phyloP scores from a whole-genome alignment of 2,329 filamentous ascomycete species.

The Aspergillus ochraceoroseus region DNA sequence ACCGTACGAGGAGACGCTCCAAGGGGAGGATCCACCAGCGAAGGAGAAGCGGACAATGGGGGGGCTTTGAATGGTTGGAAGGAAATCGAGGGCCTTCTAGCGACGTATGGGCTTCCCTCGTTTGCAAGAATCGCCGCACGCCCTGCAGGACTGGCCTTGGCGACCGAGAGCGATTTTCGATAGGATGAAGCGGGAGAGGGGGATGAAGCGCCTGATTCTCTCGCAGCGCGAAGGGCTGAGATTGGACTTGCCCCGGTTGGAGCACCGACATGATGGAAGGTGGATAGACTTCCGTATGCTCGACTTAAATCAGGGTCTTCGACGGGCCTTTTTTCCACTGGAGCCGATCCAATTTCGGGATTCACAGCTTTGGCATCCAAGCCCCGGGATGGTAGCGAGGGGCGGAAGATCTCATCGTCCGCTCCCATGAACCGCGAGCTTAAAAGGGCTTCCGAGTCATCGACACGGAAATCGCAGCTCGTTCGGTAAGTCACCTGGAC shows the following conservation, averaged over 20 bases:
- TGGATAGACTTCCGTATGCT: conserved; percentile 84
- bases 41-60: conserved; percentile 83
- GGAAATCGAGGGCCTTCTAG: conserved; percentile 73
- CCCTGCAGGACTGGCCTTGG: conserved; percentile 30
- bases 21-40: conserved; percentile 46
- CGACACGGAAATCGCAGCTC: conserved; percentile 84
- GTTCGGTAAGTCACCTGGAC: conserved; percentile 79
- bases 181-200: conserved; percentile 50
- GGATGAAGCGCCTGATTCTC: conserved; percentile 48
- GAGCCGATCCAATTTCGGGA: conserved; percentile 68
- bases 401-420: conserved; percentile 81
- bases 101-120: conserved; percentile 49
- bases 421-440: conserved; percentile 91
- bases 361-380: conserved; percentile 27
- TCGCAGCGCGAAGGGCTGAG: conserved; percentile 70
- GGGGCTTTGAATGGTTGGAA: conserved; percentile 97
- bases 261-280: conserved; percentile 73
- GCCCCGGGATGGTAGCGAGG: conserved; percentile 61
- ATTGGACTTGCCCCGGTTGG: conserved; percentile 78
- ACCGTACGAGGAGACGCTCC: conserved; percentile 52
- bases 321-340: conserved; percentile 52
- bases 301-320: conserved; percentile 62
- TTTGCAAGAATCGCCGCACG: conserved; percentile 39
- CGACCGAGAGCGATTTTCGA: conserved; percentile 45
- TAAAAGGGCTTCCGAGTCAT: conserved; percentile 82